These are phyloP conservation scores for Penicillium sp. DNA, from an alignment of 2,329 filamentous ascomycete genomes.

Conservation along the genomic window DNA sequence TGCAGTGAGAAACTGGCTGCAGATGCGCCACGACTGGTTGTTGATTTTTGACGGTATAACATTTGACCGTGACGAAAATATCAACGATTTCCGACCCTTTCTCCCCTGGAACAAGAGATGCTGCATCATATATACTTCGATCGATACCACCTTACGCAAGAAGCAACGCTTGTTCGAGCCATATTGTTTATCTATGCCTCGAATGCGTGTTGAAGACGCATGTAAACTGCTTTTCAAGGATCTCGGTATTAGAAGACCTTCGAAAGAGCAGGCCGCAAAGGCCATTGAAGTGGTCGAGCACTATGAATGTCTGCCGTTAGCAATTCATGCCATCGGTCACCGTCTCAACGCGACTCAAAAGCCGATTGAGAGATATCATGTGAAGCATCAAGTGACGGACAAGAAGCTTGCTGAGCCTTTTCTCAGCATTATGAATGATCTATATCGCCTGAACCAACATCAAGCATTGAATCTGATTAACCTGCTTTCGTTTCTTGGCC, in stretches of 20 bases:
- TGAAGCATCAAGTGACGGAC: conserved; percentile 61
- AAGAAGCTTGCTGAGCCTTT: conserved; percentile 58
- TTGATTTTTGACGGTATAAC: conserved; percentile 69
- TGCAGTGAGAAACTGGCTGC: conserved; percentile 66
- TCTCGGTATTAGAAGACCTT: conserved; percentile 62
- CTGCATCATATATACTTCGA: conserved; percentile 70
- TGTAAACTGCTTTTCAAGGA: conserved; percentile 66
- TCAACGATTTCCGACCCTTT: conserved; percentile 58
- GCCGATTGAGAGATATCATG: conserved; percentile 62
- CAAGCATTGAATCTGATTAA: conserved; percentile 69
- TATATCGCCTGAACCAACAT: conserved; percentile 43
- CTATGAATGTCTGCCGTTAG: conserved; percentile 68
- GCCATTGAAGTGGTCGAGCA: conserved; percentile 66
- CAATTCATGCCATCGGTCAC: conserved; percentile 69
- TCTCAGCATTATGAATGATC: conserved; percentile 53
- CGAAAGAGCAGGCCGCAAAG: conserved; percentile 58
- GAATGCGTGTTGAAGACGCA: conserved; percentile 61
- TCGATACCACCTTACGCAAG: conserved; percentile 62
- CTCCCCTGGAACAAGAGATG: conserved; percentile 68
- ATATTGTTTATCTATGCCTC: conserved; percentile 60
- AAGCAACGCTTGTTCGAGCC: conserved; percentile 64
- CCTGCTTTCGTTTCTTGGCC: conserved; percentile 67
- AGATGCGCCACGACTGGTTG: conserved; percentile 66
- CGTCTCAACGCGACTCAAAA: conserved; percentile 65
- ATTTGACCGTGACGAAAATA: conserved; percentile 60